Evolutionary conservation across 148 eudicot species (phyloP), one percentile per base, ranked within the genome.

Genomic region (Bassia scoparia): DNA sequence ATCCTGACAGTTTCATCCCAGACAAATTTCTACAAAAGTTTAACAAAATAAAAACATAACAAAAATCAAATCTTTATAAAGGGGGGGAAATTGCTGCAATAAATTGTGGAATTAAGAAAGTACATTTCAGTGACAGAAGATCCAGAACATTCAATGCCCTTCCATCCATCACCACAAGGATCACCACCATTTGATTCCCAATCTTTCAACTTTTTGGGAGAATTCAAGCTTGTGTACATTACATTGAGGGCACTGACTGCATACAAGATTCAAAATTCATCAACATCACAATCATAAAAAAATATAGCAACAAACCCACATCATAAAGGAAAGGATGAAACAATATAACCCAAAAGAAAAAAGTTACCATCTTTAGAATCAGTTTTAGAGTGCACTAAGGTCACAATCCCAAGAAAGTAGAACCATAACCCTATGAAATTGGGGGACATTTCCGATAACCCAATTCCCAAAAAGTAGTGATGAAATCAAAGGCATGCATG

Each of bases 121-220:
- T 82, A 89, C 93, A 89, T 87, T 83, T 85, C 81, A 68, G 85
- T 77, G 38, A 89, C 87, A 62, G 80, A 72, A 41, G 89, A 82
- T 60, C 87, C 89, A 34, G 85, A 80, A 67, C 93, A 89, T 55
- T 72, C 72, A 67, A 89, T 78, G 63, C 93, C 93, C 70, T 70
- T 79, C 93, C 93, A 89, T 61, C 80, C 78, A 21, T 89, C 81
- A n/a, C 83, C 85, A 72, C 93, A 89, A 43, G 93, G 93, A 76
- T 89, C 90, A n/a, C 93, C 93, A 53, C 90, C 93, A 80, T 63
- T 55, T 29, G 87, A 68, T 79, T 76, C 76, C 93, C 93, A 89
- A 41, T 79, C 79, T 56, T 59, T 76, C 65, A 89, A 74, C 56
- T 80, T 50, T 55, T 77, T 74, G 13, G 89, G 90, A 26, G 82